Conservation (phyloP, 371 early-diverging fungal genomes). For the Apophysomyces ossiformis region DNA sequence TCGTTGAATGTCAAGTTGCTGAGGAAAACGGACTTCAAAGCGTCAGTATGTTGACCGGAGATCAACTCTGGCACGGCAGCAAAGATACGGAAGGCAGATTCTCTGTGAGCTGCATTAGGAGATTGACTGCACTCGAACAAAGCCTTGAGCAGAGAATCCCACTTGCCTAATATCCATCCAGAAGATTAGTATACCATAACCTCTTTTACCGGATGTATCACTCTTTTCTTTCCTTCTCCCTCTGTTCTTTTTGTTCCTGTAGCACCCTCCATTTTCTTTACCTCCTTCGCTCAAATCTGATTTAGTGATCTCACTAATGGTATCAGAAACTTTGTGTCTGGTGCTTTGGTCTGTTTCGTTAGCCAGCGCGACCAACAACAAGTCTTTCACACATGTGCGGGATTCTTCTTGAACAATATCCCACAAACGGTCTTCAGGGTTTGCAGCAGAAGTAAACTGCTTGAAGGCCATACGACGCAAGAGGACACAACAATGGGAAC, state of each 20-base stretch:
- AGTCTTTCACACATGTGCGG: constrained; percentile 66
- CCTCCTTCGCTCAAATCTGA: constrained; percentile 67
- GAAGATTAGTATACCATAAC: background rate
- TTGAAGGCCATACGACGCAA: constrained; percentile 88
- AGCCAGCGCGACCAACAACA: constrained; percentile 77
- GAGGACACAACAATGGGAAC: constrained; percentile 87
- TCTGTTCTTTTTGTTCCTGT: background rate
- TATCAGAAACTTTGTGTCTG: constrained; percentile 91
- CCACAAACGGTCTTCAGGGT: constrained; percentile 70
- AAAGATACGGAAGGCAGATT: constrained; percentile 90
- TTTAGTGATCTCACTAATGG: constrained; percentile 86
- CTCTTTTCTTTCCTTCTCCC: background rate
- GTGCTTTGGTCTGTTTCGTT: constrained; percentile 75
- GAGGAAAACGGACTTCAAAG: constrained; percentile 74
- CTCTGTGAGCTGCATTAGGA: constrained; percentile 75
- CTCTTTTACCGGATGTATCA: background rate
- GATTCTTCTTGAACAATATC: constrained; percentile 67
- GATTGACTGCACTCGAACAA: constrained; percentile 83
- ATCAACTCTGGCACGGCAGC: constrained; percentile 79
- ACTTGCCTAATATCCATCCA: constrained; percentile 51
- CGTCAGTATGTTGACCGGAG: constrained; percentile 69
- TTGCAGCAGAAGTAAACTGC: constrained; percentile 49
- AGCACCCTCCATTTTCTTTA: constrained; percentile 36
- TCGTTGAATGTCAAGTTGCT: constrained; percentile 72
- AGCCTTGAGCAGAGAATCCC: constrained; percentile 82